A percentile compares a stretch with the other conserved stretches of the same genome.
These are phyloP conservation scores for Chaetoceros tenuissimus DNA, from an alignment of 108 stramenopile species.

Conservation along the genomic window DNA sequence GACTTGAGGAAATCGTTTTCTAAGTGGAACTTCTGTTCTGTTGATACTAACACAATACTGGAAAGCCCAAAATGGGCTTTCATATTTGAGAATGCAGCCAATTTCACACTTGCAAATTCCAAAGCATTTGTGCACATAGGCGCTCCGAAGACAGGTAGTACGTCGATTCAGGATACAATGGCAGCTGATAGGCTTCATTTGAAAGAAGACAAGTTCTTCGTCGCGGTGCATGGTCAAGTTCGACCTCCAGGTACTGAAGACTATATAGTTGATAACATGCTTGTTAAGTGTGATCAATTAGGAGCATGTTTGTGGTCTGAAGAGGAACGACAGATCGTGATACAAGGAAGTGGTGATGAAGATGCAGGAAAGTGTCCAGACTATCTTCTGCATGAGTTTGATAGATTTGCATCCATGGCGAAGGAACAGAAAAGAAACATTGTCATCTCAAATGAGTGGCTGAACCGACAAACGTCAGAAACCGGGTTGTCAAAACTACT, in stretches of 20 bases:
- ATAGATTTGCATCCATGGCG: not conserved
- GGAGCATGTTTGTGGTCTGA: conserved; percentile 2
- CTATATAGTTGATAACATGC: not conserved
- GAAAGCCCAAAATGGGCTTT: too few species aligned
- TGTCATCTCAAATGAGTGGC: too few species aligned
- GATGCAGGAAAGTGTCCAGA: not conserved
- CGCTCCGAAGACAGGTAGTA: conserved; percentile 3
- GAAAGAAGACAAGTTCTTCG: not conserved
- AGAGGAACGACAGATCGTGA: not conserved
- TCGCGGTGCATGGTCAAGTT: not conserved
- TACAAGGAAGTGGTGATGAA: not conserved
- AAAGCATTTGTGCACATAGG: conserved; percentile 2
- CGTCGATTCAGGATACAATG: conserved; percentile 1
- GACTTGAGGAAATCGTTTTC: too few species aligned
- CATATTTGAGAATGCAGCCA: too few species aligned
- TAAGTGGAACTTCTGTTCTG: too few species aligned
- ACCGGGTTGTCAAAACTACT: too few species aligned
- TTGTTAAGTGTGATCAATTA: conserved; percentile 2
- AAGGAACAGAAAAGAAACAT: not conserved
- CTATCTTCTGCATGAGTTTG: not conserved
- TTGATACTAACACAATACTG: too few species aligned
- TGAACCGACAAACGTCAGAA: too few species aligned
- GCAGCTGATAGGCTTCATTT: not conserved
- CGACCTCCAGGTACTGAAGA: too few species aligned
- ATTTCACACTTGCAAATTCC: too few species aligned